Evolutionary conservation across 805 yeast species (phyloP), one percentile per base, ranked within the genome.

Genomic region (Saccharomyces jurei): DNA sequence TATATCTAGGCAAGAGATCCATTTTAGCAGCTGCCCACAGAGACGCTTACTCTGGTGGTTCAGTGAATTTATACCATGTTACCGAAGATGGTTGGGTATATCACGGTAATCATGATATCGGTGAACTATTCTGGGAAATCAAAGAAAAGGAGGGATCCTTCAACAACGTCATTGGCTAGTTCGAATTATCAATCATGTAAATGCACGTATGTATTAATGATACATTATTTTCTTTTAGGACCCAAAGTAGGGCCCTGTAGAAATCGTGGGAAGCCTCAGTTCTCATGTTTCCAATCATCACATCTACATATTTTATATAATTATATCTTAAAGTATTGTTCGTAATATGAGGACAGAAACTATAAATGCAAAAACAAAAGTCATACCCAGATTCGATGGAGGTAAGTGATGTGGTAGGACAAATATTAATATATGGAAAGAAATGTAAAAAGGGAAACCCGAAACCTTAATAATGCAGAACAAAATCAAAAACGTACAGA

Each of bases 21-120:
- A 94, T 94, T 65, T 78, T 94, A 63, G 99, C 98, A 48, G 99
- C 99, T 50, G 87, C 97, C 31, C 99, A 94, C 70, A 87, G 99
- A 80, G 99, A 94, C 72, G 99, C 98, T 5, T 94, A 78, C 73
- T 89, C 97, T 55, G 99, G 99, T 78, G 98, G 98, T 63, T 88
- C 97, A 1, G 83, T 92, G 60, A 94, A 94, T 71, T 76, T 94
- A 65, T 94, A 84, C 71, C 98, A 94, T 69, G 92, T 94, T 56
- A 86, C 94, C 30, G 97, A 90, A 74, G 70, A 81, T 52, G 99
- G 99, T 51, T 94, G 99, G 99, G 80, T 80, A 41, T 94, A 81
- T 76, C 97, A 94, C 68, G 99, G 99, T 60, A 94, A 94, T 71
- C 85, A 85, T 73, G 91, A 91, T 69, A 96, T 90, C 60, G 96